Percentiles rank a stretch among this genome's conserved stretches.
These are phyloP conservation scores for Quaeritorhiza haematococci DNA, from an alignment of 371 early-diverging fungal genomes.

Conservation along the genomic window DNA sequence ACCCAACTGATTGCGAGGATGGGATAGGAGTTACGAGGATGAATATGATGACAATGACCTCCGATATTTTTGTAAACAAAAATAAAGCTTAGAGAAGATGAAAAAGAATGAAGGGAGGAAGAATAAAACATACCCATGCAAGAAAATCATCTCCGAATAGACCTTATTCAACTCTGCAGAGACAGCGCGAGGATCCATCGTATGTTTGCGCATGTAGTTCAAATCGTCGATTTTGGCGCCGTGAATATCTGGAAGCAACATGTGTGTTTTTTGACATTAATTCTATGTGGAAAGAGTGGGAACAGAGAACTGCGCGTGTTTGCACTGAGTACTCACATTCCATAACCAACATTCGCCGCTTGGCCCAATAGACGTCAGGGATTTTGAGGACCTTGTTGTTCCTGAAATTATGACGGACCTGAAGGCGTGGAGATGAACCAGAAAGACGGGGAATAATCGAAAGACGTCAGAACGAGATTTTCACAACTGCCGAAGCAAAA, in stretches of 20 bases:
- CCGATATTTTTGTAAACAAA: no score
- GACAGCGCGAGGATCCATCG: constrained; percentile 67
- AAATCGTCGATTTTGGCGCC: constrained; percentile 75
- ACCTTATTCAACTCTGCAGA: constrained; percentile 66
- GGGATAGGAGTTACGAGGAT: neutral
- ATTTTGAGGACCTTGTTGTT: constrained; percentile 45
- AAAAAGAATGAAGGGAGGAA: no score
- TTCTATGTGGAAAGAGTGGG: no score
- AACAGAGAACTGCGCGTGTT: no score
- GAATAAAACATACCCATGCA: constrained; percentile 51
- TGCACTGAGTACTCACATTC: constrained; percentile 61
- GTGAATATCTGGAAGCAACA: constrained; percentile 31
- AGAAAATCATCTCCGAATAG: constrained; percentile 89
- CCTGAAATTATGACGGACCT: constrained; percentile 57
- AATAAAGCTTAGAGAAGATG: no score
- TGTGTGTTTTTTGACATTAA: no score
- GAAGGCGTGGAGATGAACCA: no score
- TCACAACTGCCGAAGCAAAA: no score
- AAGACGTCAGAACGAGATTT: no score
- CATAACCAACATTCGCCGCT: constrained; percentile 64
- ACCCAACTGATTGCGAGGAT: neutral
- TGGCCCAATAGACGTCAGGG: constrained; percentile 65
- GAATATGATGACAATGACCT: neutral
- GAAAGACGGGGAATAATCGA: no score
- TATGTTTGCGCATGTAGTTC: constrained; percentile 57